Base-by-base conservation (phyloP, 1,284 basidiomycete genomes). In the Peniophora sp. region DNA sequence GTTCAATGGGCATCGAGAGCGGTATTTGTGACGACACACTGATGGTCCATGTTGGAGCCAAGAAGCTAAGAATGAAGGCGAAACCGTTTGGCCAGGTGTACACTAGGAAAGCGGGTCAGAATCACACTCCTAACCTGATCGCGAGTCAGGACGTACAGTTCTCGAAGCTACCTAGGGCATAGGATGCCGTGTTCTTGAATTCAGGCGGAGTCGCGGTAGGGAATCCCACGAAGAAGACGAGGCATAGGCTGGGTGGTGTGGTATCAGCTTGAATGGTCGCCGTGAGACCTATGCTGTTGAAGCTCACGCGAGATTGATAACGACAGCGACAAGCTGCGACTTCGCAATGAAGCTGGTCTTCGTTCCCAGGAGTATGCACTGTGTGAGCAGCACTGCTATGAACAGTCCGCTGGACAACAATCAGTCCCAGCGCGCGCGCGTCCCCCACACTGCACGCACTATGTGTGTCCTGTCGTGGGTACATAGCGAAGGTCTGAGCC, bases 21-120 rank as follows among this genome's bases (percentile, higher is more conserved):
- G 9, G 22, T 9, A 43, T 18, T 18, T 12, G 27, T 47, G 24
- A 18, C 10, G 11, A 53, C 57, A 36, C 32, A 66, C 65, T 51
- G 9, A 66, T 55, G 23, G 62, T 75, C 76, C 76, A 79, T 2
- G 74, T 66, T 1, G 76, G 76, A 3, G 70, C 67, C 34, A 79
- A 58, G 53, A 76, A 69, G n/a, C 69, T 70, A 2, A 78, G 62
- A 41, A 77, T 60, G 56, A 78, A 78, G 2, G 75, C 68, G 48
- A 71, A 72, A 3, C 66, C 70, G 43, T 64, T 62, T 3, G 66
- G 65, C 74, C 75, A 83, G 3, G 73, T 72, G 20, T 71, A 70
- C n/a, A 74, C 74, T 75, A 45, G n/a, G 3, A 2, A 24, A 3
- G 17, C 20, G 5, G 11, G 12, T 45, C 9, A 24, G 9, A 3